A percentile compares a stretch with the other conserved stretches of the same genome.
phyloP scores from a whole-genome alignment of 2,329 filamentous ascomycete species.

The Fonsecaea erecta region DNA sequence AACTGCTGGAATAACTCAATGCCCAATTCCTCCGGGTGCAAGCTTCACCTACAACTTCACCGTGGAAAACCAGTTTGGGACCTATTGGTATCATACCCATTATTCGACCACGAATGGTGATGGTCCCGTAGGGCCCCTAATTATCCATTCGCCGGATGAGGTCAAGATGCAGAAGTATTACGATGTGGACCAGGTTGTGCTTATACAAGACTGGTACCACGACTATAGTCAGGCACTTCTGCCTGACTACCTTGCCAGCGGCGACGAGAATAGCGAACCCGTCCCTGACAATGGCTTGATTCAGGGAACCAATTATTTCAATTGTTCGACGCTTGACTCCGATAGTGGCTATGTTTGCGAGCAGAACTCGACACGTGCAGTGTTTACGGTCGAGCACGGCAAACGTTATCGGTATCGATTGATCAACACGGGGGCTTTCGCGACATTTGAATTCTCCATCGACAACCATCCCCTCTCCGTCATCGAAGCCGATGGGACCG shows the following conservation, averaged over 20 bases:
- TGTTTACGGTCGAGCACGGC: constrained; percentile 59
- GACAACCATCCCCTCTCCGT: constrained; percentile 39
- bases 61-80: constrained; percentile 58
- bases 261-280: constrained; percentile 66
- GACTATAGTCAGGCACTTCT: constrained; percentile 18
- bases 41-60: constrained; percentile 71
- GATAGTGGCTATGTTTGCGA: constrained; percentile 18
- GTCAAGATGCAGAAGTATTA: constrained; percentile 56
- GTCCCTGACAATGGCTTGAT: constrained; percentile 68
- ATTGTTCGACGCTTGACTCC: constrained; percentile 42
- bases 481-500: constrained; percentile 45
- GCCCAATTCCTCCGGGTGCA: constrained; percentile 65
- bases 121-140: constrained; percentile 67
- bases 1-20: constrained; percentile 68
- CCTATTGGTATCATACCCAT: constrained; percentile 72
- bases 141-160: constrained; percentile 64
- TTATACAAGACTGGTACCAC: constrained; percentile 75
- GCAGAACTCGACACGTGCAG: constrained; percentile 20
- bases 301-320: constrained; percentile 63
- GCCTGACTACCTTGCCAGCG: constrained; percentile 51
- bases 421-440: constrained; percentile 77
- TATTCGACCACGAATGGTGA: constrained; percentile 67
- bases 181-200: constrained; percentile 65
- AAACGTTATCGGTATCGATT: constrained; percentile 75
- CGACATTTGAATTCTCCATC: constrained; percentile 54